Conservation (phyloP, 805 yeast genomes). For the Vanderwaltozyma yarrowii region DNA sequence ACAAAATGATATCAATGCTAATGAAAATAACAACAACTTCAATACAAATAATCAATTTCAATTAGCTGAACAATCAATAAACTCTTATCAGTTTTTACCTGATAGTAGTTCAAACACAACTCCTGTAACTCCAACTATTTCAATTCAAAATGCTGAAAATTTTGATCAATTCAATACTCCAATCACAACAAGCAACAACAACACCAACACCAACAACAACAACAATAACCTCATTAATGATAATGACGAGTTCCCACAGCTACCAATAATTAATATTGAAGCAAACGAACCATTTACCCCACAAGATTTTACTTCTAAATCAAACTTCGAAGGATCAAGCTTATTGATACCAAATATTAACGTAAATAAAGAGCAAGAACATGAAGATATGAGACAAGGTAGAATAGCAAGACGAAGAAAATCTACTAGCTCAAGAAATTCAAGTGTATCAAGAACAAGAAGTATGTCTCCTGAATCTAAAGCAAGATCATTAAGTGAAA, state of each 20-base stretch:
- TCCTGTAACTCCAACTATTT: constrained; percentile 4
- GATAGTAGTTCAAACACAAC: constrained; percentile 1
- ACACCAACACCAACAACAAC: too few relatives aligned
- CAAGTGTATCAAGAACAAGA: constrained; percentile 9
- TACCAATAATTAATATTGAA: constrained; percentile 2
- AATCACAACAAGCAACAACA: too few relatives aligned
- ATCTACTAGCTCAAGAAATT: constrained; percentile 9
- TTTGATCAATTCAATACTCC: background rate
- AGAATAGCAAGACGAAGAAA: constrained; percentile 17
- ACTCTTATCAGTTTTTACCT: background rate
- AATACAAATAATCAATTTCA: background rate
- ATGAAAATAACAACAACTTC: background rate
- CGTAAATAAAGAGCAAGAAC: background rate
- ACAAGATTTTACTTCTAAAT: background rate
- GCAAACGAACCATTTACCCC: background rate
- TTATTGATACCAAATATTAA: background rate
- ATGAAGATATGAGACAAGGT: constrained; percentile 22
- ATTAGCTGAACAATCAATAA: background rate
- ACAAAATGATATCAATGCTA: background rate
- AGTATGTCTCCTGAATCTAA: constrained; percentile 21
- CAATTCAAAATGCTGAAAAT: constrained; percentile 17
- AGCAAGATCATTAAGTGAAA: constrained; percentile 25
- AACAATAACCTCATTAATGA: background rate
- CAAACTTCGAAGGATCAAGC: background rate
- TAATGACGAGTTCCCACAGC: background rate